Percentiles rank a stretch among this genome's conserved stretches.
Evolutionary conservation across 1,284 basidiomycete species (phyloP).

Genomic region (Butyriboletus appendiculatus): DNA sequence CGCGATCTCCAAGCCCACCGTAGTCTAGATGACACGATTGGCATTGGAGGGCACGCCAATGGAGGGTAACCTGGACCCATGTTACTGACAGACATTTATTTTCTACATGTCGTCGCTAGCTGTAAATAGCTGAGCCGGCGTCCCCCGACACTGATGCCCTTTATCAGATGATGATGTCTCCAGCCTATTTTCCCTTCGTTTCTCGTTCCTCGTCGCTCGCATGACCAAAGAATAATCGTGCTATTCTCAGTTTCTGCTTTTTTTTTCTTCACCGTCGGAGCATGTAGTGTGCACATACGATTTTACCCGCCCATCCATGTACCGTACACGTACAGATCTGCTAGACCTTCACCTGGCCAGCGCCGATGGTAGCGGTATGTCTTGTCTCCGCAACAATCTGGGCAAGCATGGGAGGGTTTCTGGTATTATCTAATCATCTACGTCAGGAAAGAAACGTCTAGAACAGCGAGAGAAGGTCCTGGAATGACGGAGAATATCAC

Average conservation of each 20-base stretch:
- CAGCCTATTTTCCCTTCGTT: constrained; percentile 21
- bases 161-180: constrained; percentile 25
- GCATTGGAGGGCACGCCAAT: constrained; percentile 34
- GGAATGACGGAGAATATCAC: constrained; percentile 38
- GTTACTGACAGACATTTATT: constrained; percentile 21
- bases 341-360: constrained; percentile 25
- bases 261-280: constrained; percentile 14
- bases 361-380: constrained; percentile 4
- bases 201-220: constrained; percentile 17
- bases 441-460: constrained; percentile 36
- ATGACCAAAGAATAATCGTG: constrained; percentile 20
- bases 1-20: constrained; percentile 86
- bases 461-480: constrained; percentile 41
- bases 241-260: constrained; percentile 9
- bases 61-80: constrained; percentile 23
- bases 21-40: constrained; percentile 67
- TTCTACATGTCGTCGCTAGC: constrained; percentile 21
- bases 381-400: not conserved
- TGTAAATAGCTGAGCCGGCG: constrained; percentile 26
- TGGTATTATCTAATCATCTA: constrained; percentile 35
- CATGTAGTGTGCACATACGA: constrained; percentile 32
- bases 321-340: constrained; percentile 29
- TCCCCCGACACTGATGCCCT: constrained; percentile 29
- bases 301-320: constrained; percentile 21
- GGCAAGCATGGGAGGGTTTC: too few species aligned